A percentile compares a stretch with the other conserved stretches of the same genome.
phyloP scores from a whole-genome alignment of 164 flowering plant genomes.

The Pachysandra terminalis region DNA sequence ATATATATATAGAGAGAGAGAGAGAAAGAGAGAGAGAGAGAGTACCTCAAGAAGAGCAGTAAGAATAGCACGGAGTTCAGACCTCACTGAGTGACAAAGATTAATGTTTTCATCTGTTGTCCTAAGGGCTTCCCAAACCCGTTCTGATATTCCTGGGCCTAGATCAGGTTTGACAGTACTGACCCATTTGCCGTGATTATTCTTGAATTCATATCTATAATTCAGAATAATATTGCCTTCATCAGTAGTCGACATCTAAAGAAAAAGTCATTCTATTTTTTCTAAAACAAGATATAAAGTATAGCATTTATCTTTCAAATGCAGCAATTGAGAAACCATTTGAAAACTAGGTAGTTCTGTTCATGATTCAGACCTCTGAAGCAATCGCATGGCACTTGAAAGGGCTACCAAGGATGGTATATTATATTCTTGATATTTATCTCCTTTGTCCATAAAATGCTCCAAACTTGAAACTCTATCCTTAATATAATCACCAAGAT shows the following conservation, averaged over 20 bases:
- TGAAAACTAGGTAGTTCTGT: not conserved
- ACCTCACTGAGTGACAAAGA: conserved; percentile 37
- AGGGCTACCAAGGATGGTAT: conserved; percentile 76
- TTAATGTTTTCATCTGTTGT: conserved; percentile 51
- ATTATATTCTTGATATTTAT: conserved; percentile 30
- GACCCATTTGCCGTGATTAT: conserved; percentile 88
- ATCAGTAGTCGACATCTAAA: not conserved
- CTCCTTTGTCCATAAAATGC: conserved; percentile 40
- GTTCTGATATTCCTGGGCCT: conserved; percentile 74
- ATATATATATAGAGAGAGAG: not conserved
- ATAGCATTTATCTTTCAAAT: not conserved
- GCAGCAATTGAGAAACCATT: not conserved
- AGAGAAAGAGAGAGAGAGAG: conserved; percentile 10
- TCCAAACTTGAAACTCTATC: conserved; percentile 69
- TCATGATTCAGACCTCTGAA: conserved; percentile 47
- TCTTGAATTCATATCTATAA: conserved; percentile 81
- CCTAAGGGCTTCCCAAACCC: conserved; percentile 70
- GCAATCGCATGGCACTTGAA: conserved; percentile 65
- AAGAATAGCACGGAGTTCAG: conserved; percentile 62
- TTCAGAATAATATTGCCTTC: conserved; percentile 15
- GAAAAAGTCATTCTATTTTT: not conserved
- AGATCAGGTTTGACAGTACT: conserved; percentile 57
- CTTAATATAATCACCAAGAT: conserved; percentile 60
- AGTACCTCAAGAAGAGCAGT: conserved; percentile 64
- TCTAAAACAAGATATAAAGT: not conserved